A percentile compares a stretch with the other conserved stretches of the same genome.
Evolutionary conservation across 371 early-diverging fungal species (phyloP).

Genomic region (Choanephora cucurbitarum): DNA sequence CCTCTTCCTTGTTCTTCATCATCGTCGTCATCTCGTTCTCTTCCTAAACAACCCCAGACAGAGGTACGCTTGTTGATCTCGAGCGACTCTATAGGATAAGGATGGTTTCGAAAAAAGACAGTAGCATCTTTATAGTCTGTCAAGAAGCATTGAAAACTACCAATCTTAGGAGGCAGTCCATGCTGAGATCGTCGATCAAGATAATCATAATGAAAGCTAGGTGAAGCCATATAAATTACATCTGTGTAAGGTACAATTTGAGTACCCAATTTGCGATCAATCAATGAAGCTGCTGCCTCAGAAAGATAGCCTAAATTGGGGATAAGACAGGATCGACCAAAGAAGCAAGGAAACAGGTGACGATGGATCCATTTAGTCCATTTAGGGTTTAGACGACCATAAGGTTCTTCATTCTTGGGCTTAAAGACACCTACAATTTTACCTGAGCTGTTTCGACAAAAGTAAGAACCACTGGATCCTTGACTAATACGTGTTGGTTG

Average conservation of each 20-base stretch:
- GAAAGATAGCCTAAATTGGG: constrained; percentile 89
- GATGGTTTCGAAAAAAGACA: constrained; percentile 71
- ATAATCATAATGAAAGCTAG: constrained; percentile 79
- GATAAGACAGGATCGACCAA: constrained; percentile 87
- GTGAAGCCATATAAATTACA: constrained; percentile 70
- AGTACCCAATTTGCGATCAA: constrained; percentile 78
- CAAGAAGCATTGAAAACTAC: constrained; percentile 87
- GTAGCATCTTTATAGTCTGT: constrained; percentile 83
- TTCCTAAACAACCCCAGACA: constrained; percentile 43
- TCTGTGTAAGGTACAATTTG: constrained; percentile 86
- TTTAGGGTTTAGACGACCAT: constrained; percentile 88
- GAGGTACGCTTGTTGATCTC: constrained; percentile 15
- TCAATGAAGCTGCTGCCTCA: constrained; percentile 81
- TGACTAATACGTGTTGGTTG: constrained; percentile 72
- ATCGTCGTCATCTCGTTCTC: constrained; percentile 14
- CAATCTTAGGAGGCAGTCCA: constrained; percentile 74
- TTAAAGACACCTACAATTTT: constrained; percentile 90
- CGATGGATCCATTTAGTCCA: constrained; percentile 95
- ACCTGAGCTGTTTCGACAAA: constrained; percentile 71
- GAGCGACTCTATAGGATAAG: constrained; percentile 43
- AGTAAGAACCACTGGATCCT: constrained; percentile 92
- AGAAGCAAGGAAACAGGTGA: constrained; percentile 86
- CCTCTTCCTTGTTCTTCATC: constrained; percentile 19
- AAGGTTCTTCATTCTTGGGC: constrained; percentile 95
- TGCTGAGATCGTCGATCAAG: constrained; percentile 46